Evolutionary conservation across 139 green algal genomes (phyloP).

Genomic region (Nannochloris sp.): DNA sequence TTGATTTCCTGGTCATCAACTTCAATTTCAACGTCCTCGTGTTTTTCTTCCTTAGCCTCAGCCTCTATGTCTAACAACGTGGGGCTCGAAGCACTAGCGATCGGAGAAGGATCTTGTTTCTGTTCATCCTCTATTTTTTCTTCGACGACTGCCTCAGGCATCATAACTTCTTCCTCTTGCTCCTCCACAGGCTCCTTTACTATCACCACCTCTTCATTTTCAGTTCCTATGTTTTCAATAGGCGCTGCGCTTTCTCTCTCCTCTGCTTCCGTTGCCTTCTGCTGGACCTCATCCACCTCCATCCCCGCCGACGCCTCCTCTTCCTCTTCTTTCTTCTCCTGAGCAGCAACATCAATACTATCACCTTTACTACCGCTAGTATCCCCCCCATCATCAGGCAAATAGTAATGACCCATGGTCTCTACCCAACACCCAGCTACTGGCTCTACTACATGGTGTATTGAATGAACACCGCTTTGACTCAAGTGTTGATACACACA

Average conservation of each 20-base stretch:
- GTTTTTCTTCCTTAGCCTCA: not conserved
- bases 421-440: conserved; percentile 13
- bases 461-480: not conserved
- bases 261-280: not conserved
- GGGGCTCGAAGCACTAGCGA: too few species aligned
- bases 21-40: not conserved
- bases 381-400: not conserved
- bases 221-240: not conserved
- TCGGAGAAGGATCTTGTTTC: too few species aligned
- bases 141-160: too few species aligned
- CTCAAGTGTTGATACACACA: conserved; percentile 4
- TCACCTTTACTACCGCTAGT: not conserved
- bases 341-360: not conserved
- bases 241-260: not conserved
- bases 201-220: not conserved
- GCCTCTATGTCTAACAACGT: not conserved
- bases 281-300: not conserved
- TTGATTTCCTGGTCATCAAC: not conserved
- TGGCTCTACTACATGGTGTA: not conserved
- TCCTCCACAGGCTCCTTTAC: not conserved
- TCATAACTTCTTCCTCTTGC: not conserved
- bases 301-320: not conserved
- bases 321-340: not conserved
- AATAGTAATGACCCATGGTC: conserved; percentile 15
- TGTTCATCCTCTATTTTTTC: not conserved